Evolutionary conservation across 495 filamentous ascomycete species (phyloP), one percentile per base, ranked within the genome.

Genomic region (Penicillium cinerascens): DNA sequence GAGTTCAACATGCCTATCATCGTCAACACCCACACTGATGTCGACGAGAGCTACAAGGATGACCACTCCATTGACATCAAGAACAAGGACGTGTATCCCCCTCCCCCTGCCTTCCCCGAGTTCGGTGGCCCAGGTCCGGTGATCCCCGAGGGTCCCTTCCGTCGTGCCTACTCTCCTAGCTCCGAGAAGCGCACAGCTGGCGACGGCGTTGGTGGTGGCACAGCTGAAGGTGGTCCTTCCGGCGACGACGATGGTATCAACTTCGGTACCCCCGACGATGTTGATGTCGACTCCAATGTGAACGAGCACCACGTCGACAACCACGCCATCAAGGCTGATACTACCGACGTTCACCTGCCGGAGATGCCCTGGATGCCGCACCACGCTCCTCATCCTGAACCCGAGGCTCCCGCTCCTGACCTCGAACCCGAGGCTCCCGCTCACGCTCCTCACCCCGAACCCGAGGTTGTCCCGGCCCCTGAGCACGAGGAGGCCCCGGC

Each of bases 281-380:
- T 61, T 10, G 50, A 36, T 25, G 52, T 61, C 16, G 46, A 54
- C 44, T 58, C 38, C n/a, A 43, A 52, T 17, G 64, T 67, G 11
- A 52, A 66, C 4, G 60, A 63, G 45, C 29, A 59, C 23, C 44
- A 52, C 18, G 44, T 62, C 36, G 67, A 70, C 42, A 57, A 70
- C 49, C 67, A 70, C 50, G 51, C 63, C 2, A 45, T 70, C 53
- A 53, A 68, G 47, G 35, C 39, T 15, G 60, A 66, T 7, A 43
- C 17, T 27, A 64, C 63, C 7, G 9, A 55, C 21, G 55, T 61
- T 6, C 54, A 56, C 50, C 18, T 1, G 39, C 52, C 52, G n/a
- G 29, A 55, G 22, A 44, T 50, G 33, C 52, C 52, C 0, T 57
- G 49, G 49, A 52, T 49, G 42, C 40, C 47, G 6, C 51, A 59